A percentile compares a stretch with the other conserved stretches of the same genome.
phyloP scores from a whole-genome alignment of 2,329 filamentous ascomycete genomes.

The Neocatenulostroma microsporum region DNA sequence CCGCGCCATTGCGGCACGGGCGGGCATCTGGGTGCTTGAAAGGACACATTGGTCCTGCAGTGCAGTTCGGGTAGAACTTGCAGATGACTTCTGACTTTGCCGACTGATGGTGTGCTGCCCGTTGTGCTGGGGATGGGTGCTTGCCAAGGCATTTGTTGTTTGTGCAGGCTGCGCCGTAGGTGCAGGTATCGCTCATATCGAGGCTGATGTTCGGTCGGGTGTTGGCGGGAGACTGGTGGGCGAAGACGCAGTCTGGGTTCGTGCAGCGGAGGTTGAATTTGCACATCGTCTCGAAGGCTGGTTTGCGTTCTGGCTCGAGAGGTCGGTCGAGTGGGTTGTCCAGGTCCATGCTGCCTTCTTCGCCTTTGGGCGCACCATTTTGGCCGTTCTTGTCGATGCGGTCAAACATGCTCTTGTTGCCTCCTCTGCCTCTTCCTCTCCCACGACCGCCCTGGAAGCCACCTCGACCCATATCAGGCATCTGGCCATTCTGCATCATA shows the following conservation, averaged over 20 bases:
- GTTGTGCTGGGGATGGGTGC: constrained; percentile 84
- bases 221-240: constrained; percentile 85
- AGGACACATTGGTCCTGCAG: constrained; percentile 69
- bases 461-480: constrained; percentile 6
- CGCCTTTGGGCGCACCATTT: too few species aligned
- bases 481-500: constrained; percentile 46
- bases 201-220: constrained; percentile 56
- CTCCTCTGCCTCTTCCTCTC: too few species aligned
- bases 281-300: constrained; percentile 61
- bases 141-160: constrained; percentile 89
- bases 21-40: constrained; percentile 86
- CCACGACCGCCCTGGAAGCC: constrained; percentile 10
- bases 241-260: constrained; percentile 83
- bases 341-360: constrained; percentile 36
- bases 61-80: constrained; percentile 87
- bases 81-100: constrained; percentile 73
- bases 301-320: constrained; percentile 33
- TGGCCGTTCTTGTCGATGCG: constrained; percentile 48
- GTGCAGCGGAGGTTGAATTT: constrained; percentile 84
- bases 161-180: constrained; percentile 85
- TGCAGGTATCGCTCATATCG: constrained; percentile 73
- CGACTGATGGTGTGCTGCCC: constrained; percentile 60
- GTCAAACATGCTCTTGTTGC: constrained; percentile 63
- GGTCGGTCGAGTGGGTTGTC: constrained; percentile 60
- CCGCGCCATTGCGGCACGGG: constrained; percentile 81